Evolutionary conservation across 306 rosid species (phyloP).

Genomic region (Aeschynomene evenia): DNA sequence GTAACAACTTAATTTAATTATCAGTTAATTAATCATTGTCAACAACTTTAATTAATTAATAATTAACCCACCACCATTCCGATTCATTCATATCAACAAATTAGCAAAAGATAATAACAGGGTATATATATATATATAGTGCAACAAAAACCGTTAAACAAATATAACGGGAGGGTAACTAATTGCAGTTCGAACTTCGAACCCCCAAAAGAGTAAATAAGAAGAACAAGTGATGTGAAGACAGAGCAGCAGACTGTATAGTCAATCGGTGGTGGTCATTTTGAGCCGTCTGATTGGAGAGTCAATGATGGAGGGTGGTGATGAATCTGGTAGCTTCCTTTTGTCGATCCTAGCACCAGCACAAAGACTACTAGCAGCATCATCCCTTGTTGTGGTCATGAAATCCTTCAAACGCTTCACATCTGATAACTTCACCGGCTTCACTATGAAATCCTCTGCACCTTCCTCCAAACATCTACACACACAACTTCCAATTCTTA

Average conservation of each 20-base stretch:
- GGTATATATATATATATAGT: too few relatives aligned
- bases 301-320: conserved; percentile 43
- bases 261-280: conserved; percentile 51
- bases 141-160: conserved; percentile 53
- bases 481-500: neutral
- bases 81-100: conserved; percentile 32
- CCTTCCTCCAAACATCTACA: conserved; percentile 83
- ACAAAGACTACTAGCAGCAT: conserved; percentile 8
- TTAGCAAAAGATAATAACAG: neutral
- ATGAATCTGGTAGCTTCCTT: conserved; percentile 55
- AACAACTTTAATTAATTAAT: conserved; percentile 1
- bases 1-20: too few relatives aligned
- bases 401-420: conserved; percentile 63
- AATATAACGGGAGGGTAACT: conserved; percentile 58
- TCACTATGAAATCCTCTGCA: conserved; percentile 86
- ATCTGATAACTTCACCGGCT: conserved; percentile 83
- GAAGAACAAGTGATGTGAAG: neutral
- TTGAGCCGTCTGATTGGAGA: conserved; percentile 68
- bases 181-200: conserved; percentile 24
- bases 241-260: neutral
- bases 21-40: conserved; percentile 32
- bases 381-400: conserved; percentile 58
- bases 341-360: conserved; percentile 40
- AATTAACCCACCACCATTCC: conserved; percentile 1
- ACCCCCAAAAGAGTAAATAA: conserved; percentile 14